phyloP scores from a whole-genome alignment of 768 basidiomycete genomes.

The Rhodotorula toruloides region DNA sequence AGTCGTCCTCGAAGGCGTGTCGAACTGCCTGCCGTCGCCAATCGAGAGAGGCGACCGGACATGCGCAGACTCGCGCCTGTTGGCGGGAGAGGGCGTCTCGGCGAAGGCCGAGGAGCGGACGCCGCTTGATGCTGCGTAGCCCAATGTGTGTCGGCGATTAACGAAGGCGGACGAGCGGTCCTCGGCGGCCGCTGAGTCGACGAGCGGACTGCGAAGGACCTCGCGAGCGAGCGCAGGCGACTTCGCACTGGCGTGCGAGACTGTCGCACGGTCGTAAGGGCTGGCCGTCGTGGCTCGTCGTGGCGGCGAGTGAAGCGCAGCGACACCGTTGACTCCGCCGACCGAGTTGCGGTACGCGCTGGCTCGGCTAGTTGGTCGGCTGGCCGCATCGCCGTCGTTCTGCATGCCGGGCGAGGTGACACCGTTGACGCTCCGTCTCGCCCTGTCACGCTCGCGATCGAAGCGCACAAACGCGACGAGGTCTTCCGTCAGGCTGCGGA shows the following conservation, averaged over 20 bases:
- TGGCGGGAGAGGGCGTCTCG: not conserved
- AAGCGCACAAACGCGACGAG: constrained; percentile 24
- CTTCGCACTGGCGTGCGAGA: constrained; percentile 17
- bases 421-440: not conserved
- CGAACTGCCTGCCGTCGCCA: not conserved
- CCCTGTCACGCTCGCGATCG: constrained; percentile 26
- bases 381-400: not conserved
- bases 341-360: not conserved
- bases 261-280: constrained; percentile 15
- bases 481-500: constrained; percentile 27
- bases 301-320: constrained; percentile 7
- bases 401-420: too few species aligned
- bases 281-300: constrained; percentile 14
- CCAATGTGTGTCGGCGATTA: not conserved
- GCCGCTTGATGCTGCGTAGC: not conserved
- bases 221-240: not conserved
- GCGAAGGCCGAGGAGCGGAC: too few species aligned
- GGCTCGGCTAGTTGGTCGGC: constrained; percentile 19
- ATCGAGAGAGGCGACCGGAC: constrained; percentile 1
- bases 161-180: not conserved
- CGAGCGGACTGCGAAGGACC: constrained; percentile 26
- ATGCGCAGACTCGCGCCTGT: not conserved
- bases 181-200: not conserved
- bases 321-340: not conserved
- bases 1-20: not conserved